These are phyloP conservation scores for Candida morakotiae DNA, from an alignment of 805 yeast genomes.

Conservation along the genomic window DNA sequence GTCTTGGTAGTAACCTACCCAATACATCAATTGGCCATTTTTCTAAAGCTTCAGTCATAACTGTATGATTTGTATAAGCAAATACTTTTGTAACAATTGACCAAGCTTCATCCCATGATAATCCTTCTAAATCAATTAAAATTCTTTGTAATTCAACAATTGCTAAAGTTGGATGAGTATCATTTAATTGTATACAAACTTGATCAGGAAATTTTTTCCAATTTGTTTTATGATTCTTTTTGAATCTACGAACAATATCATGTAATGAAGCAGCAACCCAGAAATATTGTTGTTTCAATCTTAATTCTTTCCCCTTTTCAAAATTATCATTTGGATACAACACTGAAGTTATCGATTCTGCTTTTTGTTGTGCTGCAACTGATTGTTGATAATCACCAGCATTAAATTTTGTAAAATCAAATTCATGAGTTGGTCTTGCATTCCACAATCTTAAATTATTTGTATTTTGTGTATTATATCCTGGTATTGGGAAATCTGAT, in stretches of 20 bases:
- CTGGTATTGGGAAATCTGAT: slow-evolving; percentile 90
- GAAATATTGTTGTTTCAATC: slow-evolving; percentile 92
- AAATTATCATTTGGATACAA: slow-evolving; percentile 93
- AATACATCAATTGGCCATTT: slow-evolving; percentile 89
- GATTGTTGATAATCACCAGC: slow-evolving; percentile 87
- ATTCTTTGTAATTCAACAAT: slow-evolving; percentile 86
- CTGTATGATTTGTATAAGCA: slow-evolving; percentile 94
- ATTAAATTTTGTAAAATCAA: slow-evolving; percentile 87
- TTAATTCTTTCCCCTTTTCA: slow-evolving; percentile 83
- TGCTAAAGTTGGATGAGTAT: slow-evolving; percentile 92
- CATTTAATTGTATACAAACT: slow-evolving; percentile 89
- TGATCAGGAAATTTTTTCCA: slow-evolving; percentile 84
- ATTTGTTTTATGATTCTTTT: slow-evolving; percentile 63
- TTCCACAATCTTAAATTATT: slow-evolving; percentile 90
- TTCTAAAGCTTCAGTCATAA: slow-evolving; percentile 90
- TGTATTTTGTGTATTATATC: slow-evolving; percentile 75
- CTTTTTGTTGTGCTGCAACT: slow-evolving; percentile 78
- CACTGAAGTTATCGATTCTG: slow-evolving; percentile 90
- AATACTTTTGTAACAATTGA: slow-evolving; percentile 71
- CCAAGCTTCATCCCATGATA: slow-evolving; percentile 87
- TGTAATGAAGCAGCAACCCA: slow-evolving; percentile 95
- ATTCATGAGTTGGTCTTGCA: slow-evolving; percentile 84
- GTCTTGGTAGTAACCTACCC: slow-evolving; percentile 81
- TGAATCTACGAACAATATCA: slow-evolving; percentile 86
- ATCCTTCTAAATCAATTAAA: slow-evolving; percentile 75